Evolutionary conservation across 83 land plant genomes (phyloP).

Genomic region (Picea abies): DNA sequence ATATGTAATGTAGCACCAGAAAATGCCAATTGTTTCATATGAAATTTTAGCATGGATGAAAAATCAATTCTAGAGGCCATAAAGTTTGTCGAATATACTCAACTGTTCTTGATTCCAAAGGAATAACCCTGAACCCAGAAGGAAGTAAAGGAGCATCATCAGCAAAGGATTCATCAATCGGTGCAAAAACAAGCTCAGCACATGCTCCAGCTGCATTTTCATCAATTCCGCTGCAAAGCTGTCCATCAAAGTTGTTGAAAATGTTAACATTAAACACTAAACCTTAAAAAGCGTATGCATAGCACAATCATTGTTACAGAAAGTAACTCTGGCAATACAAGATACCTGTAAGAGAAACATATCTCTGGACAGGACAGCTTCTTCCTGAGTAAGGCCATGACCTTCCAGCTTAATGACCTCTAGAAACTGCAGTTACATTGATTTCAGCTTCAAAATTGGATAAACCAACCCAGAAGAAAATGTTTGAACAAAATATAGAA

Average conservation of each 20-base stretch:
- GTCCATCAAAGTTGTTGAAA: conserved; percentile 15
- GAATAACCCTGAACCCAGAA: conserved; percentile 86
- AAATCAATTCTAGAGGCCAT: not conserved
- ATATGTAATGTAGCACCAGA: not conserved
- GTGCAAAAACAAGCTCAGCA: conserved; percentile 90
- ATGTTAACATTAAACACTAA: not conserved
- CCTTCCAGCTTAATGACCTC: conserved; percentile 89
- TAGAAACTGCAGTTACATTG: conserved; percentile 55
- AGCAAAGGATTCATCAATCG: conserved; percentile 84
- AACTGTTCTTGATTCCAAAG: conserved; percentile 63
- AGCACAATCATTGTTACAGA: no score
- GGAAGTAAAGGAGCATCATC: conserved; percentile 87
- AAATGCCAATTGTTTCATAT: not conserved
- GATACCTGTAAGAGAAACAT: conserved; percentile 85
- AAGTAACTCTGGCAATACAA: not conserved
- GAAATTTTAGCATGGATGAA: not conserved
- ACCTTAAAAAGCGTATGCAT: no score
- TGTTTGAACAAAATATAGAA: not conserved
- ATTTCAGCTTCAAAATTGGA: not conserved
- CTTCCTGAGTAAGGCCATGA: conserved; percentile 66
- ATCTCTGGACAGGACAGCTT: conserved; percentile 61
- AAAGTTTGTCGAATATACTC: conserved; percentile 20
- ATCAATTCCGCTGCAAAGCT: conserved; percentile 85
- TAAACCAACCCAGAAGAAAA: not conserved
- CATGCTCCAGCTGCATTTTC: conserved; percentile 67